Evolutionary conservation across 2,329 filamentous ascomycete species (phyloP), one percentile per base, ranked within the genome.

Genomic region (Fusarium sp.): DNA sequence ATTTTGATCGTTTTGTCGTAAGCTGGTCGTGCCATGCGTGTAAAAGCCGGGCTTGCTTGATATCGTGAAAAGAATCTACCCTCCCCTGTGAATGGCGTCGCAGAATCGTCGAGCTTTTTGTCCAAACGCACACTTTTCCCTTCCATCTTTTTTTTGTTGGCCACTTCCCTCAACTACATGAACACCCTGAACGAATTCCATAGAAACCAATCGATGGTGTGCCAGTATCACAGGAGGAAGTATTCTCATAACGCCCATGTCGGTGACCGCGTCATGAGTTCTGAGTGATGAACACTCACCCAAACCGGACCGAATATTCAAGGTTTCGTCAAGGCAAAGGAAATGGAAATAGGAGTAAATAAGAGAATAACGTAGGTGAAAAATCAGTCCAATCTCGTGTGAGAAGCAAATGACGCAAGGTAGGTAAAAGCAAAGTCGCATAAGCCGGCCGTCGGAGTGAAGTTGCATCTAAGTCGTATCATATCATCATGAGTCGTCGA

Each of bases 391-490:
- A 61, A 60, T 58, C 49, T 68, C 53, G 60, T 23, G 62, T 58
- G 33, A 44, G 54, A 60, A 61, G 50, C 25, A 62, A 55, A 31
- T 53, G 51, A 34, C 38, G 29, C 31, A 62, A 46, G 27, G 7
- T 16, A 25, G 40, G 40, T 16, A 23, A 42, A 61, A 58, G 13
- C 23, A 33, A 40, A 56, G 27, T 44, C 64, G 55, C 57, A 68
- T 65, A 56, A 65, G 57, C 46, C 56, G 63, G 65, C 62, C 72
- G 59, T 70, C 50, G 49, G 62, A 70, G 56, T 70, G 51, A 72
- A 65, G 57, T 68, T 61, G 62, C 66, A 66, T 75, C 73, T 75
- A 72, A 67, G 46, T 75, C 73, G 64, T 75, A 61, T 72, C 42
- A 27, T 46, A 46, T 46, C 68, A 62, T 75, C 73, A 64, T 75